Evolutionary conservation across 345 rosid species (phyloP).

Genomic region (Eutrema yunnanense): DNA sequence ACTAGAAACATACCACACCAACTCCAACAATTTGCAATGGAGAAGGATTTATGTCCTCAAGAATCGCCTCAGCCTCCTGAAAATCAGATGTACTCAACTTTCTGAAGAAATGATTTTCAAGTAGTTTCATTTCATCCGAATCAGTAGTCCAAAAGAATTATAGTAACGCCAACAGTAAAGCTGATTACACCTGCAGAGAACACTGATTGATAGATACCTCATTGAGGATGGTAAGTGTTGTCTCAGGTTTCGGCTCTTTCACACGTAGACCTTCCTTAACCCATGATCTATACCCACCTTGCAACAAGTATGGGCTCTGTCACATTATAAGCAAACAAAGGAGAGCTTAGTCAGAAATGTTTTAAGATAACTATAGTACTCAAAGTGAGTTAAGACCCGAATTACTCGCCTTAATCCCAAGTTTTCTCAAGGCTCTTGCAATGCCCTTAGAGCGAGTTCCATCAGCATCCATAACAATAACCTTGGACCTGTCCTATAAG

Average conservation of each 20-base stretch:
- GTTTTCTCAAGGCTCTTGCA: slow-evolving; percentile 87
- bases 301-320: slow-evolving; percentile 73
- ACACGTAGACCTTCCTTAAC: slow-evolving; percentile 59
- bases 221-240: slow-evolving; percentile 66
- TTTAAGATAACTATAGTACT: background rate
- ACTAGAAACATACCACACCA: slow-evolving; percentile 57
- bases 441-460: slow-evolving; percentile 79
- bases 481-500: slow-evolving; percentile 95
- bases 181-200: background rate
- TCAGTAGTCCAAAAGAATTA: background rate
- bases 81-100: slow-evolving; percentile 6
- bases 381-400: background rate
- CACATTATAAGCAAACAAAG: slow-evolving; percentile 11
- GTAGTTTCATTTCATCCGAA: background rate
- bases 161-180: background rate
- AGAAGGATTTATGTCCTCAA: slow-evolving; percentile 72
- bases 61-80: slow-evolving; percentile 93
- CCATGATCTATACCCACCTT: slow-evolving; percentile 93
- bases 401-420: slow-evolving; percentile 65
- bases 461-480: slow-evolving; percentile 91
- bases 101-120: background rate
- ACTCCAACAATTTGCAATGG: slow-evolving; percentile 62
- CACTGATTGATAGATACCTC: slow-evolving; percentile 44
- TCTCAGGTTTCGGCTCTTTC: slow-evolving; percentile 82
- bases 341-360: background rate